Evolutionary conservation across 306 rosid species (phyloP), one percentile per base, ranked within the genome.

Genomic region (Amphicarpaea edgeworthii): DNA sequence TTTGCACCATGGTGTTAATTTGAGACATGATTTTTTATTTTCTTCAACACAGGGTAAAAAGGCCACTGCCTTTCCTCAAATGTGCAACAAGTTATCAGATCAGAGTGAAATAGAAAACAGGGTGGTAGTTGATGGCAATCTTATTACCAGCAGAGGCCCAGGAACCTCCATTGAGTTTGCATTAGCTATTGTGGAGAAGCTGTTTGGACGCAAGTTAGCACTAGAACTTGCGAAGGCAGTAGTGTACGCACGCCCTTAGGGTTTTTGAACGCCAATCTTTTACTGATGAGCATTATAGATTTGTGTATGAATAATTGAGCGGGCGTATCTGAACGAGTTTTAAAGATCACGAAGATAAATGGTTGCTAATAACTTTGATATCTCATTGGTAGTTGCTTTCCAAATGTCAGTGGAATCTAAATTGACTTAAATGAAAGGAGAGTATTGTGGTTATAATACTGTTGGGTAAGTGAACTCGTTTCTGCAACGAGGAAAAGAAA

Each of bases 111-210:
- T 55, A 12, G 96, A 91, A 63, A 91, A 88, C 89, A 74, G 98
- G 82, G 97, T 93, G 65, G 85, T 93, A 46, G 86, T 93, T 20
- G 97, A 93, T 68, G 96, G 93, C 43, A 91, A 89, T 79, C 93
- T 91, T 82, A 82, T 93, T 66, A 93, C 98, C 24, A 93, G 98
- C 85, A 82, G 96, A 68, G 97, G 97, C 38, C 98, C 98, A 0
- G 98, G 97, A 62, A 93, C 98, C 23, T 23, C 93, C 50, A 83
- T 93, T 12, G 98, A 91, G 84, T 89, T 89, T 83, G 86, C 91
- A 45, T 70, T 93, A 37, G 90, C 86, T 62, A 89, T 93, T 41
- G 95, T 87, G 86, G 97, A 93, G 86, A 93, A 89, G 87, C 81
- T 93, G 59, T 84, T 85, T 15, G 97, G 98, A 23, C 87, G 90